A percentile compares a stretch with the other conserved stretches of the same genome.
Evolutionary conservation across 2,329 filamentous ascomycete genomes (phyloP).

Genomic region (Microsporum ferrugineum): DNA sequence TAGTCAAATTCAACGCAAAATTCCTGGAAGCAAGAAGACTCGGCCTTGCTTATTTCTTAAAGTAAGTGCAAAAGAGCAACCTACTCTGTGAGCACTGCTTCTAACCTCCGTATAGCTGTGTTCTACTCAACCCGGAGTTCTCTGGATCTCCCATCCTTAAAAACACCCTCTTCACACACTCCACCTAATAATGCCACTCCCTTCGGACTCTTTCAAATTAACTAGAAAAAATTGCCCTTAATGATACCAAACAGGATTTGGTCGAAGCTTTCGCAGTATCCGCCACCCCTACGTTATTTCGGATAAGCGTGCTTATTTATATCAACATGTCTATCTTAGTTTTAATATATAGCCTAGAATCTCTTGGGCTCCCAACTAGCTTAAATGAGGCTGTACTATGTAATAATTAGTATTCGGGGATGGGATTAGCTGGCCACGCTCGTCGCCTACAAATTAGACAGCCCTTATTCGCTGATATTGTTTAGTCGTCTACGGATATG

Average conservation of each 20-base stretch:
- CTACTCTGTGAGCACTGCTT: background rate
- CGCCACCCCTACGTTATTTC: background rate
- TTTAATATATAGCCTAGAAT: background rate
- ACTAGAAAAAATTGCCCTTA: background rate
- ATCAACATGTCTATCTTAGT: background rate
- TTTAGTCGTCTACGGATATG: too few species aligned
- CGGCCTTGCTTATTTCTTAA: constrained; percentile 84
- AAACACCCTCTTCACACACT: constrained; percentile 62
- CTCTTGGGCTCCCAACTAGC: background rate
- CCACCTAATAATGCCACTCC: constrained; percentile 5
- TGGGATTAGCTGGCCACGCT: background rate
- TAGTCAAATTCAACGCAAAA: constrained; percentile 58
- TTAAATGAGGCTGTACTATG: background rate
- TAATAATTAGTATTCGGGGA: background rate
- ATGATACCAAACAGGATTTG: background rate
- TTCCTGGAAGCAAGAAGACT: constrained; percentile 77
- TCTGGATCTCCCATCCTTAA: constrained; percentile 82
- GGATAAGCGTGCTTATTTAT: background rate
- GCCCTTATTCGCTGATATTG: background rate
- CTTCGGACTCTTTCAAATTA: background rate
- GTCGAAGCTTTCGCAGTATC: background rate
- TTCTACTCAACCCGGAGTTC: constrained; percentile 86
- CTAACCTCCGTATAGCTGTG: constrained; percentile 50
- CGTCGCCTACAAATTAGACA: background rate
- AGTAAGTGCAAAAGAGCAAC: constrained; percentile 46